phyloP scores from a whole-genome alignment of 2,329 filamentous ascomycete genomes.

The Mycocentrospora acerina region DNA sequence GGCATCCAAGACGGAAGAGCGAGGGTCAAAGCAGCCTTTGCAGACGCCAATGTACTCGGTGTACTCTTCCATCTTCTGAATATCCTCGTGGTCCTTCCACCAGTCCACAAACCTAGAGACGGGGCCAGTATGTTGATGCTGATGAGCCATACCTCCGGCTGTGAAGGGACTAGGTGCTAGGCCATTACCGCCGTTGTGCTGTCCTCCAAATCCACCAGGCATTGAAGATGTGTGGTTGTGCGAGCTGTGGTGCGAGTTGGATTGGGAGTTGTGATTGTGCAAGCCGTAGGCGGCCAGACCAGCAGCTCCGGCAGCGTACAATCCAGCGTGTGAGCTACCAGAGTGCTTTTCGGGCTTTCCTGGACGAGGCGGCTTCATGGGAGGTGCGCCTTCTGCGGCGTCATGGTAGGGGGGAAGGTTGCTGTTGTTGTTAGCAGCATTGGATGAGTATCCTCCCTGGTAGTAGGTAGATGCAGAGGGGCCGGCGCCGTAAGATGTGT shows the following conservation, averaged over 20 bases:
- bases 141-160: slow-evolving; percentile 42
- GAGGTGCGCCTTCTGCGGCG: slow-evolving; percentile 24
- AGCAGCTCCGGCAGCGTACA: slow-evolving; percentile 50
- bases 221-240: slow-evolving; percentile 29
- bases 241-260: slow-evolving; percentile 22
- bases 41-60: slow-evolving; percentile 68
- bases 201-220: slow-evolving; percentile 31
- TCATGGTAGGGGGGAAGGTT: slow-evolving; percentile 37
- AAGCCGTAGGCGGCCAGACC: slow-evolving; percentile 51
- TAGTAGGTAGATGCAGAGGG: slow-evolving; percentile 29
- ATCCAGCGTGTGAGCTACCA: slow-evolving; percentile 44
- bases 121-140: slow-evolving; percentile 57
- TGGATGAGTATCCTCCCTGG: slow-evolving; percentile 28
- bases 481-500: neutral
- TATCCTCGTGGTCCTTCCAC: slow-evolving; percentile 66
- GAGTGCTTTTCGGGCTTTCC: slow-evolving; percentile 47
- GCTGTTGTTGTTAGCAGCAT: slow-evolving; percentile 31
- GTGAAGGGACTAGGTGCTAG: slow-evolving; percentile 22
- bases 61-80: slow-evolving; percentile 66
- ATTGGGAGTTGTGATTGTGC: slow-evolving; percentile 43
- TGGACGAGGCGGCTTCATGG: slow-evolving; percentile 38
- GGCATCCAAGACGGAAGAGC: slow-evolving; percentile 57
- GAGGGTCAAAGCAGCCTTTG: slow-evolving; percentile 65
- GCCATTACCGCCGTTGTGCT: slow-evolving; percentile 16
- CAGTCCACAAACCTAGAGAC: slow-evolving; percentile 59